Evolutionary conservation across 2,329 filamentous ascomycete genomes (phyloP), one percentile per base, ranked within the genome.

Genomic region (Penicillium sp.): DNA sequence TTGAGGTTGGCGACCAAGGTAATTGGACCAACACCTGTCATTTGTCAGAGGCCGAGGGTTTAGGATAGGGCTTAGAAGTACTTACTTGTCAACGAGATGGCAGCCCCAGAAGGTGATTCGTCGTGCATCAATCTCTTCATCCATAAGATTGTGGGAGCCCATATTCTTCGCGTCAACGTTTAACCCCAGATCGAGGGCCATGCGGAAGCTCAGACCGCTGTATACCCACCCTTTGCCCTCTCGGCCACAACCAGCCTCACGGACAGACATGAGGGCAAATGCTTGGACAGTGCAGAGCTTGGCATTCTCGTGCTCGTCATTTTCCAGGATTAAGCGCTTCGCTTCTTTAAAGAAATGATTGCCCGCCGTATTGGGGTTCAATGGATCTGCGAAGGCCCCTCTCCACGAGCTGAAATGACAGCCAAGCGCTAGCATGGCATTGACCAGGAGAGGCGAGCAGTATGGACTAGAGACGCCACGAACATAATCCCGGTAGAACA

Each of bases 181-280:
- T 54, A 99, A 81, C 0, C 95, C 95, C 63, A 99, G 85, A 69
- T 99, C 95, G 73, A 90, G 90, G 0, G 93, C 94, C 94, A 99
- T 98, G 46, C 95, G 89, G 73, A 99, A 98, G 69, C 91, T 95
- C 91, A 99, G 97, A 51, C 95, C 94, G 69, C 92, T 96, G 75
- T 98, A 98, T 3, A 97, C 92, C 95, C 95, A 99, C 1, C 95
- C 95, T 75, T 95, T 96, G 40, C 92, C 92, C 77, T 98, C 95
- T 43, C 94, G 85, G 0, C 91, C 94, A 73, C 94, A 98, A 1
- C 95, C 95, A 2, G 94, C 95, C 78, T 99, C 95, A 60, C 95
- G 85, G 0, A 98, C 94, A 7, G 93, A 97, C 93, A 99, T 97
- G 62, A 98, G 80, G 0, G 92, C 93, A 55, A 98, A 79, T 0